Evolutionary conservation across 495 filamentous ascomycete species (phyloP), one percentile per base, ranked within the genome.

Genomic region (Trichocladium antarcticum): DNA sequence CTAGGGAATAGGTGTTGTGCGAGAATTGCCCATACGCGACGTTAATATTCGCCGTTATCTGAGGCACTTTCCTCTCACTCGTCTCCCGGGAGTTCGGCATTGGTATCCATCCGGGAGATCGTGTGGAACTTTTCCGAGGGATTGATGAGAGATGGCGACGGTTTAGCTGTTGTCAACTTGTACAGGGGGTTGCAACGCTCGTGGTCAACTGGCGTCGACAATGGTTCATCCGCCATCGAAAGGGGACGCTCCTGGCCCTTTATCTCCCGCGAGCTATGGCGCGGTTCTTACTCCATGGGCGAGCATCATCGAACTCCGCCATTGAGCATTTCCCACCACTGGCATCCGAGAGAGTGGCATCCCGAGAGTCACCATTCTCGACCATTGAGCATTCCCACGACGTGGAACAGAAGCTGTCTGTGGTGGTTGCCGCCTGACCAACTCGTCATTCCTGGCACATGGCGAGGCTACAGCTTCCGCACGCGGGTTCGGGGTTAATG

Each of bases 81-180:
- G 10, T 59, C 54, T 8, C 54, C 54, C 5, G 59, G 59, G 17
- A 57, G 38, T 9, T 48, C 39, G 14, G 50, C 20, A 4, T 2
- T 29, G 17, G 27, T 6, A 12, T 50, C 24, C 10, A 28, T 29
- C 4, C 12, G 39, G 10, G 49, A 48, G 43, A 49, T 56, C 8
- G 28, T 32, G 45, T 16, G 28, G 15, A 3, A 0, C 29, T 42
- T 16, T 32, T 7, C 15, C 4, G 8, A 32, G 41, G 14, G 34
- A 16, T 15, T 24, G 5, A 10, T 10, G 12, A 14, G 11, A 10
- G 31, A 32, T 32, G 31, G 9, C 31, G 31, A 3, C 5, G 5
- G 9, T 11, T 10, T 32, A 14, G 24, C 4, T 27, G 4, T 27
- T 27, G 8, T 27, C 24, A 10, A 32, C 31, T 32, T 10, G 31